These are phyloP conservation scores for Aspergillus asperescens DNA, from an alignment of 495 filamentous ascomycete genomes.

Conservation along the genomic window DNA sequence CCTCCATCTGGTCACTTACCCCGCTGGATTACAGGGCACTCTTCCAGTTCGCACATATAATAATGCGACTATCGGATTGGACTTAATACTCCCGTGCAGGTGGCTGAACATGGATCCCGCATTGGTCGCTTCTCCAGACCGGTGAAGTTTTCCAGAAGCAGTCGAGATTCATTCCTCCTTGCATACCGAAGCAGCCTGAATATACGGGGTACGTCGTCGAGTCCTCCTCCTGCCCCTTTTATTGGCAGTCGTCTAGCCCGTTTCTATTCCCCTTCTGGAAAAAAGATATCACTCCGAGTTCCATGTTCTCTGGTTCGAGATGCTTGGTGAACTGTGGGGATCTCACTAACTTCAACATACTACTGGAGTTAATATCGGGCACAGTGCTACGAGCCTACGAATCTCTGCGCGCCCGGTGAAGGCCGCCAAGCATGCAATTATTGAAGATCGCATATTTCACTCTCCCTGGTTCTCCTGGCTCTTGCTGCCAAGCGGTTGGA, in stretches of 20 bases:
- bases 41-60: no score
- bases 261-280: slow-evolving; percentile 5
- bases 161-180: slow-evolving; percentile 4
- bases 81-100: no score
- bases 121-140: slow-evolving; percentile 7
- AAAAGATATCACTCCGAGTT: background rate
- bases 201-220: background rate
- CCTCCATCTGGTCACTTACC: no score
- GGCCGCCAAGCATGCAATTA: slow-evolving; percentile 1
- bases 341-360: no score
- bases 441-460: background rate
- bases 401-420: background rate
- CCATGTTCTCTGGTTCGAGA: background rate
- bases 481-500: slow-evolving; percentile 1
- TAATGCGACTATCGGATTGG: slow-evolving; percentile 4
- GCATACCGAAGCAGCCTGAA: background rate
- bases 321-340: background rate
- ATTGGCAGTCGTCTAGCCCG: slow-evolving; percentile 11
- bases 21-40: no score
- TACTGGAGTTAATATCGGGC: no score
- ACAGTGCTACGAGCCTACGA: no score
- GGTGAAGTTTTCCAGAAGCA: slow-evolving; percentile 13
- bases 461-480: slow-evolving; percentile 1
- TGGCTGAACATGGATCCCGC: background rate
- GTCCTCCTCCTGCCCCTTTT: background rate